Conservation (phyloP, 2,329 filamentous ascomycete genomes). For the Trichoderma sp. region DNA sequence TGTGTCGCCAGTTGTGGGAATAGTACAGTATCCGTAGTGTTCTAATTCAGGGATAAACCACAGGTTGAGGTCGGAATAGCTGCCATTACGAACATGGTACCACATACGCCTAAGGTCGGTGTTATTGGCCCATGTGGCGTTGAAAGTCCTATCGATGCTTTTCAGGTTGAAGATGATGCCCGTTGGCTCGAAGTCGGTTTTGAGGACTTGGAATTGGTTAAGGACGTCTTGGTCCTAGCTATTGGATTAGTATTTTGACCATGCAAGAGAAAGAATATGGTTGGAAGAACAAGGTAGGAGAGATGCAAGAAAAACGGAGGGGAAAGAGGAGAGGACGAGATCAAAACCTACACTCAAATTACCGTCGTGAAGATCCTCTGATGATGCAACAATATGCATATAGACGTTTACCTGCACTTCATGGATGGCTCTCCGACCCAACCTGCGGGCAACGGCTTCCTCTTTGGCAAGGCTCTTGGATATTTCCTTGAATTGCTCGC, state of each 20-base stretch:
- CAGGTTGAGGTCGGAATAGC: constrained; percentile 46
- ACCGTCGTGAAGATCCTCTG: neutral
- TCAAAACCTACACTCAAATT: constrained; percentile 1
- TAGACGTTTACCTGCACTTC: constrained; percentile 13
- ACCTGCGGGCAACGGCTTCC: neutral
- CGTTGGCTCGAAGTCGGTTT: constrained; percentile 44
- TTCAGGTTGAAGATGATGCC: constrained; percentile 48
- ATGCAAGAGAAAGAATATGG: neutral
- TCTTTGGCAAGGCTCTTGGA: constrained; percentile 3
- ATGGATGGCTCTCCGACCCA: neutral
- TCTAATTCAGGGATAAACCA: constrained; percentile 43
- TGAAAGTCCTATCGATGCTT: constrained; percentile 46
- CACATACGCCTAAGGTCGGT: constrained; percentile 42
- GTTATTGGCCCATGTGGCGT: constrained; percentile 47
- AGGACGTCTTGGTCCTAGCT: constrained; percentile 23
- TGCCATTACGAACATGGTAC: constrained; percentile 40
- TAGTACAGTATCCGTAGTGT: constrained; percentile 45
- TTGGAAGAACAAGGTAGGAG: neutral
- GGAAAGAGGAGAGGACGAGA: neutral
- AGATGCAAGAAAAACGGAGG: neutral
- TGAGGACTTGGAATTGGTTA: constrained; percentile 47
- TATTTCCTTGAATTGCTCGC: neutral
- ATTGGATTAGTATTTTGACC: neutral
- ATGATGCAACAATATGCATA: constrained; percentile 17
- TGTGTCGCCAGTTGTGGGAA: constrained; percentile 38